Evolutionary conservation across 2,329 filamentous ascomycete species (phyloP), one percentile per base, ranked within the genome.

Genomic region (Colletotrichum spinosum): DNA sequence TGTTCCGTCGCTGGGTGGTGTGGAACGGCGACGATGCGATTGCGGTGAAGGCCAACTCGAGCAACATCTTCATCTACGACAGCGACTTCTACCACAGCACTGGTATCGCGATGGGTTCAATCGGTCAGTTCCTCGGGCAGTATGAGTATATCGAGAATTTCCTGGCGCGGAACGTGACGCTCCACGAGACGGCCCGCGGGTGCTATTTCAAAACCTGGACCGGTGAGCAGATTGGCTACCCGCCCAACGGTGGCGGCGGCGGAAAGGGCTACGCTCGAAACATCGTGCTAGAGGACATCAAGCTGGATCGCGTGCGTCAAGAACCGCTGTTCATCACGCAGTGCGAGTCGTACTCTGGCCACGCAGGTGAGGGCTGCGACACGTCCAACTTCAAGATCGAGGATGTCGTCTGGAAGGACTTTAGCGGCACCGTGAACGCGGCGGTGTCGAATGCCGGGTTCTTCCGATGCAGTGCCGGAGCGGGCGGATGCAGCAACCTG

Each of bases 201-300:
- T 79, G 78, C n/a, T 86, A 86, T 68, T 72, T 88, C 65, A 88
- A 89, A 76, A 88, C 85, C 0, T 89, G 86, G 86, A 85, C 84
- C 0, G 84, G 83, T 15, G 73, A 82, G 9, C 78, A 78, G 41
- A 77, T 78, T 35, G 82, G 84, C 15, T 83, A 80, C 55, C 84
- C 84, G 2, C 86, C 85, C 1, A 88, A 89, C 68, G 86, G 86
- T 13, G 86, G 85, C 2, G 86, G 86, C 10, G 86, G 84, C 13
- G 86, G 86, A 3, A 70, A 82, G 0, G 86, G 86, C 9, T 79
- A 69, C 48, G 75, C 74, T 4, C 60, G 68, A 33, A 73, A 74
- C 69, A 73, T 78, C 7, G 65, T 68, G 11, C 71, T 78, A 34
- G 74, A 77, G 49, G 72, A 77, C 52, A 66, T 77, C 50, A 68